Percentiles rank a stretch among this genome's conserved stretches.
These are phyloP conservation scores for Strobilomyces echinocephalus DNA, from an alignment of 768 basidiomycete genomes.

Conservation along the genomic window DNA sequence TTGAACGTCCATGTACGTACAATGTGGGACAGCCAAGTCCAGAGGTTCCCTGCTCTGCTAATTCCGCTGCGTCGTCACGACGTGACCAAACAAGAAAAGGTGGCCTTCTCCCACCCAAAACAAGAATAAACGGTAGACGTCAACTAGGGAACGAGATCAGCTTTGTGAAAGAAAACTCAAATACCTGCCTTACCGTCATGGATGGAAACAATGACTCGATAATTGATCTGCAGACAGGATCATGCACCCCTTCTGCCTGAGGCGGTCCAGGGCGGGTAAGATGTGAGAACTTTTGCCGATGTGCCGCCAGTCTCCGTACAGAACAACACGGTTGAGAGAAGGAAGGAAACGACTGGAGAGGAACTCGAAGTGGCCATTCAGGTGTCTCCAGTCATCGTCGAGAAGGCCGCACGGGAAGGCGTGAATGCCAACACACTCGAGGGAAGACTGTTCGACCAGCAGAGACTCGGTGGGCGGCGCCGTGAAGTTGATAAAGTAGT, in stretches of 20 bases:
- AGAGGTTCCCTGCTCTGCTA: neutral
- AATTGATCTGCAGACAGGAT: constrained; percentile 21
- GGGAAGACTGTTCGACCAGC: constrained; percentile 26
- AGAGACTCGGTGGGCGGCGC: constrained; percentile 13
- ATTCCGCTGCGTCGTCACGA: neutral
- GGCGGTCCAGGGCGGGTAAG: constrained; percentile 23
- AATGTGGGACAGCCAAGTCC: neutral
- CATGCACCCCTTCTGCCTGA: constrained; percentile 32
- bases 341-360: constrained; percentile 42
- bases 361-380: constrained; percentile 41
- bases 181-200: constrained; percentile 8
- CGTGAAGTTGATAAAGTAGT: constrained; percentile 55
- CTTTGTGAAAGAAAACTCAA: neutral
- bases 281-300: constrained; percentile 38
- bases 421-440: constrained; percentile 50
- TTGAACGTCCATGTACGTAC: neutral
- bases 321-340: constrained; percentile 38
- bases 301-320: constrained; percentile 53
- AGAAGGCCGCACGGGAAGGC: constrained; percentile 43
- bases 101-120: neutral
- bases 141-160: neutral
- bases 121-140: neutral
- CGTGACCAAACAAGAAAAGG: neutral
- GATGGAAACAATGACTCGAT: constrained; percentile 11
- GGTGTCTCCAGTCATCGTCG: constrained; percentile 29